These are phyloP conservation scores for Phaeotremella skinneri DNA, from an alignment of 768 basidiomycete species.

Conservation along the genomic window DNA sequence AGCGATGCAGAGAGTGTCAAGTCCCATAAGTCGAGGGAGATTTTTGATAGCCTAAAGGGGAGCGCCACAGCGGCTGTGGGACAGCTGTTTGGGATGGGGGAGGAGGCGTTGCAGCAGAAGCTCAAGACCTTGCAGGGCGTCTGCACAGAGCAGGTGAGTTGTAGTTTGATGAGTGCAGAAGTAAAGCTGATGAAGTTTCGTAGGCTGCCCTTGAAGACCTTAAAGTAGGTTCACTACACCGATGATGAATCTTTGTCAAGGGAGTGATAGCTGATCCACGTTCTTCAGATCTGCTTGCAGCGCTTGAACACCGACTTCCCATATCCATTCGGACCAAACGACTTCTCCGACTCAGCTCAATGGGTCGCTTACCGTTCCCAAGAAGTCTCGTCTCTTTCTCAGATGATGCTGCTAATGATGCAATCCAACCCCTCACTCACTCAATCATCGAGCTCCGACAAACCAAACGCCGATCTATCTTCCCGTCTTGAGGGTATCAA, in stretches of 20 bases:
- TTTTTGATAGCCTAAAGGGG: conserved; percentile 11
- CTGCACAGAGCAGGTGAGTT: conserved; percentile 29
- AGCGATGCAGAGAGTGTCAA: conserved; percentile 5
- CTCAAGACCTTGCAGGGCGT: conserved; percentile 18
- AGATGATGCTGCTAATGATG: conserved; percentile 83
- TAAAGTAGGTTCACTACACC: too few species aligned
- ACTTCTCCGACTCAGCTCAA: conserved; percentile 77
- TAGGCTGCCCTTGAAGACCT: too few species aligned
- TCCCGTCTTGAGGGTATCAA: conserved; percentile 11
- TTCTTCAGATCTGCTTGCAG: conserved; percentile 75
- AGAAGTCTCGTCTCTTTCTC: conserved; percentile 80
- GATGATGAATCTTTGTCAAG: not conserved
- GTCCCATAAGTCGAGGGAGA: not conserved
- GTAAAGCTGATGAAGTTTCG: too few species aligned
- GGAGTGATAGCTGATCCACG: conserved; percentile 5
- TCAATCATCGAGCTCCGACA: conserved; percentile 22
- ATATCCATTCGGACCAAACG: conserved; percentile 81
- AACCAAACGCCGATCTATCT: conserved; percentile 21
- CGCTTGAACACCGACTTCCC: conserved; percentile 78
- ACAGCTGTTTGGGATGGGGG: conserved; percentile 18
- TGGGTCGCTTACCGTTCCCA: conserved; percentile 79
- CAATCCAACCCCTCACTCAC: conserved; percentile 75
- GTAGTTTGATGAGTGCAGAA: too few species aligned
- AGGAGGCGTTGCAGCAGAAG: conserved; percentile 20
- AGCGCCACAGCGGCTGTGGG: conserved; percentile 17